Conservation (phyloP, 371 early-diverging fungal genomes). For the Mucor irregularis region DNA sequence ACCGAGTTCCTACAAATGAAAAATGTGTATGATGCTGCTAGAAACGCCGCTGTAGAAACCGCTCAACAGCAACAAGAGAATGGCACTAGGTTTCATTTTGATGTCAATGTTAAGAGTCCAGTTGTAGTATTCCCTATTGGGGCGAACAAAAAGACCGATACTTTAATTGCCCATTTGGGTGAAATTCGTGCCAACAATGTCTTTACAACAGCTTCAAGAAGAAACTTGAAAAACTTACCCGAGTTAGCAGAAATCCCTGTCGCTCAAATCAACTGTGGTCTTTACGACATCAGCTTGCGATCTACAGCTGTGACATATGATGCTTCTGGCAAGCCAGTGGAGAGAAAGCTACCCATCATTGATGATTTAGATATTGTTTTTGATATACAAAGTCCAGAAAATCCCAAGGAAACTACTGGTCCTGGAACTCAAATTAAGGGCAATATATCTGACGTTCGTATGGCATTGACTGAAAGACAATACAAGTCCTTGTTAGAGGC, state of each 20-base stretch:
- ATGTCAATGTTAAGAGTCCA: slow-evolving; percentile 85
- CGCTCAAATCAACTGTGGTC: slow-evolving; percentile 63
- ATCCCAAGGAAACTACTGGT: slow-evolving; percentile 25
- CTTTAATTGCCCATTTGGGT: slow-evolving; percentile 83
- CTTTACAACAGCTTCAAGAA: slow-evolving; percentile 48
- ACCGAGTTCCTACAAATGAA: slow-evolving; percentile 88
- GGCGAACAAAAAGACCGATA: slow-evolving; percentile 39
- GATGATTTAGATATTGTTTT: slow-evolving; percentile 81
- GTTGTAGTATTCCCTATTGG: slow-evolving; percentile 85
- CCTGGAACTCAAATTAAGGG: slow-evolving; percentile 63
- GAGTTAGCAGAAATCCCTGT: slow-evolving; percentile 38
- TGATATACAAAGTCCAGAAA: slow-evolving; percentile 50
- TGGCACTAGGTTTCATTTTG: slow-evolving; percentile 72
- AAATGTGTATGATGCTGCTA: slow-evolving; percentile 82
- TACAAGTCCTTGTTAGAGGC: slow-evolving; percentile 73
- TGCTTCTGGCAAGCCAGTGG: not conserved
- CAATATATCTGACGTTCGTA: slow-evolving; percentile 74
- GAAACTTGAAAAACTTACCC: slow-evolving; percentile 11
- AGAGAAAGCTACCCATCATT: slow-evolving; percentile 70
- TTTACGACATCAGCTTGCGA: slow-evolving; percentile 70
- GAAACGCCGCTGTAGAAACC: slow-evolving; percentile 79
- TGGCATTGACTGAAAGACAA: slow-evolving; percentile 80
- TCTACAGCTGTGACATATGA: slow-evolving; percentile 51
- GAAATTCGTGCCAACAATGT: slow-evolving; percentile 81
- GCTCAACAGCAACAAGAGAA: slow-evolving; percentile 67